phyloP scores from a whole-genome alignment of 176 grass and related monocot genomes.

The Aechmea fasciata region DNA sequence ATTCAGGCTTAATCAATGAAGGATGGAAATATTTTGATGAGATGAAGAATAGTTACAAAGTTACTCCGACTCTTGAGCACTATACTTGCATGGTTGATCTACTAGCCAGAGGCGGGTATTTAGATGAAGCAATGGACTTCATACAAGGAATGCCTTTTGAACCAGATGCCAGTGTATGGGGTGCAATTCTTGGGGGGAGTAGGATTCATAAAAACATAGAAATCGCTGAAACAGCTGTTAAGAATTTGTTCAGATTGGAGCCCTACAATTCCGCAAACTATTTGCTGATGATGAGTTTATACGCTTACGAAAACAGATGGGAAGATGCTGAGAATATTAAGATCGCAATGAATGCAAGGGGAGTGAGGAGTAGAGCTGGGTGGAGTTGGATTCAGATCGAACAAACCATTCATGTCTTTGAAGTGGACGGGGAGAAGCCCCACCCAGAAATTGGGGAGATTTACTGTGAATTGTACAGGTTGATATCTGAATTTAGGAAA shows the following conservation, averaged over 20 bases:
- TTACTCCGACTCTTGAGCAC: conserved; percentile 48
- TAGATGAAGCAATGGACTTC: conserved; percentile 80
- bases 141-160: conserved; percentile 38
- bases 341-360: conserved; percentile 55
- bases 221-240: conserved; percentile 49
- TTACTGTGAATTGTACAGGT: conserved; percentile 33
- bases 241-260: conserved; percentile 58
- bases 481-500: conserved; percentile 37
- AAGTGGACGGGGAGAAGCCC: conserved; percentile 35
- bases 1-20: conserved; percentile 46
- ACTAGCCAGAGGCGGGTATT: conserved; percentile 55
- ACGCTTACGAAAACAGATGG: conserved; percentile 45
- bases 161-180: conserved; percentile 47
- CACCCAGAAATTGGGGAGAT: conserved; percentile 60
- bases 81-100: conserved; percentile 91
- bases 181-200: conserved; percentile 57
- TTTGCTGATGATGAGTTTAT: conserved; percentile 69
- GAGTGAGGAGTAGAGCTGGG: conserved; percentile 34
- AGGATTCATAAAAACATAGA: conserved; percentile 48
- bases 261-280: conserved; percentile 77
- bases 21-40: conserved; percentile 70
- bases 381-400: conserved; percentile 76
- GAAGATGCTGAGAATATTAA: conserved; percentile 76
- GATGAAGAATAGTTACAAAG: conserved; percentile 47
- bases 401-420: conserved; percentile 50